Evolutionary conservation across 1,139 yeast genomes (phyloP).

Genomic region (Yamadazyma diospyri): DNA sequence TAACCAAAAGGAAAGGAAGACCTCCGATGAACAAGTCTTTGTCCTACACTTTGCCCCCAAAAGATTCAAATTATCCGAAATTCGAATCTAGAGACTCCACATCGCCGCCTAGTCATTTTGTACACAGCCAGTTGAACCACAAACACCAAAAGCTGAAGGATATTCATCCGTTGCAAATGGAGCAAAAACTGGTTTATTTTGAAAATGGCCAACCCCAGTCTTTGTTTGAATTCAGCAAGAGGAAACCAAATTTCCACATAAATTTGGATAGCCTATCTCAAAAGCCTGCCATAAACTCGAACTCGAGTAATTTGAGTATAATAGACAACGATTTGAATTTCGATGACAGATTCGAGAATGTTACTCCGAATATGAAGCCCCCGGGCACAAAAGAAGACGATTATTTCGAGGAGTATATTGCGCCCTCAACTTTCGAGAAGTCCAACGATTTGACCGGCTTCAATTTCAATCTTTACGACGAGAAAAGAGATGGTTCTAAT

Average conservation of each 20-base stretch:
- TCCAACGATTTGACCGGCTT: slow-evolving; percentile 20
- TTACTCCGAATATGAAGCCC: slow-evolving; percentile 44
- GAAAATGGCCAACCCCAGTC: slow-evolving; percentile 4
- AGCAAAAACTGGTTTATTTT: not conserved
- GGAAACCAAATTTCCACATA: slow-evolving; percentile 16
- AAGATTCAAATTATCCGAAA: not conserved
- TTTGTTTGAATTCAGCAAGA: slow-evolving; percentile 10
- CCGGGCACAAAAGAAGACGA: slow-evolving; percentile 30
- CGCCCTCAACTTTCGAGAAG: slow-evolving; percentile 13
- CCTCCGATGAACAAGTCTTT: slow-evolving; percentile 14
- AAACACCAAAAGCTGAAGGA: not conserved
- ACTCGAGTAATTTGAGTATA: slow-evolving; percentile 9
- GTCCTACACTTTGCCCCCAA: slow-evolving; percentile 10
- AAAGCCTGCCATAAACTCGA: slow-evolving; percentile 5
- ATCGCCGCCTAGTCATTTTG: not conserved
- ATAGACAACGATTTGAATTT: slow-evolving; percentile 14
- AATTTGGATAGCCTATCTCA: slow-evolving; percentile 13
- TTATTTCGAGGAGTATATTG: slow-evolving; percentile 28
- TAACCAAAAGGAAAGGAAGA: slow-evolving; percentile 11
- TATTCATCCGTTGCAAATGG: not conserved
- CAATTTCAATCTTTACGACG: slow-evolving; percentile 20
- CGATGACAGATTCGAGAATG: slow-evolving; percentile 13
- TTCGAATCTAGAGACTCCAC: not conserved
- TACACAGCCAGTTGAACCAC: not conserved
- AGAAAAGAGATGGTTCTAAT: not conserved